Evolutionary conservation across 441 rosid species (phyloP), one percentile per base, ranked within the genome.

Genomic region (Adansonia gregorii): DNA sequence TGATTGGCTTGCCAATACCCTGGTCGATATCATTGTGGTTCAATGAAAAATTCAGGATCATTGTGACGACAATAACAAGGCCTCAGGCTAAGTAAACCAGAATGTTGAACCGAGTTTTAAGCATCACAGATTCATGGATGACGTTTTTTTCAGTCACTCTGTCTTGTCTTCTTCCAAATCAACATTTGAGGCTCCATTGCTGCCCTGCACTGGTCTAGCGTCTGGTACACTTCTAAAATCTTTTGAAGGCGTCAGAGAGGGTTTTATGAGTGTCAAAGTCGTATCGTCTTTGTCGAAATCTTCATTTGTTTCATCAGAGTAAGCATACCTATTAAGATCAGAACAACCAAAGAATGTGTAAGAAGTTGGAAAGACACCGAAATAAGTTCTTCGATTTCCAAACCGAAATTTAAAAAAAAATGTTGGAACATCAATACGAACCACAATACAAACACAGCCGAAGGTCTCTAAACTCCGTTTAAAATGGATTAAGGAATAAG

Each of bases 211-310:
- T 2, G 88, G 72, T 80, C 86, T 87, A 76, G 90, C 78, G 83
- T 90, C 97, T 7, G 88, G 55, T 61, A 82, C 70, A 78, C 64
- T 84, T 81, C 80, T 82, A 17, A 80, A 79, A 60, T 91, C 94
- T 45, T 89, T 91, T 1, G 91, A 80, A 31, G 95, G 87, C 3
- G 77, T n/a, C 1, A 87, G 63, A 11, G 93, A 84, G 58, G 97
- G 97, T 80, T 94, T 95, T 54, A 94, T 89, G 67, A 95, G 94
- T 5, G 91, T 90, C 84, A 95, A 83, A 59, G 83, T 82, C 59
- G 89, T 85, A 70, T 87, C 91, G n/a, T 94, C 99, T 86, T 84
- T 89, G 80, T 94, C 98, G 35, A 94, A 91, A 76, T 89, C 98
- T 27, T 88, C 97, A 0, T 83, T 86, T n/a, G 83, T 73, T 20